Evolutionary conservation across 2,329 filamentous ascomycete species (phyloP), one percentile per base, ranked within the genome.

Genomic region (Cryoendolithus antarcticus): DNA sequence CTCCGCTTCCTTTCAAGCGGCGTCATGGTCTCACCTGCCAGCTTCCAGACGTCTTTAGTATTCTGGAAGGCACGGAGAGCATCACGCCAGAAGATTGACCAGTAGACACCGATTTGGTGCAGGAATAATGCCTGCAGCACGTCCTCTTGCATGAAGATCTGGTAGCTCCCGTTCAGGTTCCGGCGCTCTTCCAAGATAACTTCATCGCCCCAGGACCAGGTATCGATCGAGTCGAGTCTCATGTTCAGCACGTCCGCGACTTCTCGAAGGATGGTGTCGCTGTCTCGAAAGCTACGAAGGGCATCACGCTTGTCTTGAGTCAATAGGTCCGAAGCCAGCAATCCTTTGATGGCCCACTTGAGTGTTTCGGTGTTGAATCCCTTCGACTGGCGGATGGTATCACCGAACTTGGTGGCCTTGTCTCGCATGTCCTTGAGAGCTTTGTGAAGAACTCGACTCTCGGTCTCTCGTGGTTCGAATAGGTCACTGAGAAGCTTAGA

Each of bases 101-200:
- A 74, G 36, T 62, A 64, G 3, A 69, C 55, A 4, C 71, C 72
- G 29, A 76, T 61, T 44, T 66, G 72, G 33, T 75, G 69, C 2
- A 75, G 53, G 15, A 76, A 61, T 6, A 76, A 62, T 2, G 69
- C 66, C 46, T 75, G 69, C 6, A 75, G 63, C 12, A 74, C 58
- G 44, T 78, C 74, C 46, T 73, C 70, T 36, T 76, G 70, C 62
- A 74, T 72, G 49, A 67, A 75, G 19, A 76, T 68, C 2, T 73
- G 63, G 49, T 77, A 78, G 43, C 72, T 70, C 3, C 71, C 70
- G 46, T 73, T 75, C 29, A 75, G 50, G 37, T 73, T 67, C 6
- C 69, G 64, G 29, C 71, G 63, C 61, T 69, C 66, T 34, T 70
- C 61, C 2, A 75, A 49, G 1, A 63, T 57, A 6, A 73, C 60